These are phyloP conservation scores for Raffaelea deltoideospora DNA, from an alignment of 2,329 filamentous ascomycete genomes.

Conservation along the genomic window DNA sequence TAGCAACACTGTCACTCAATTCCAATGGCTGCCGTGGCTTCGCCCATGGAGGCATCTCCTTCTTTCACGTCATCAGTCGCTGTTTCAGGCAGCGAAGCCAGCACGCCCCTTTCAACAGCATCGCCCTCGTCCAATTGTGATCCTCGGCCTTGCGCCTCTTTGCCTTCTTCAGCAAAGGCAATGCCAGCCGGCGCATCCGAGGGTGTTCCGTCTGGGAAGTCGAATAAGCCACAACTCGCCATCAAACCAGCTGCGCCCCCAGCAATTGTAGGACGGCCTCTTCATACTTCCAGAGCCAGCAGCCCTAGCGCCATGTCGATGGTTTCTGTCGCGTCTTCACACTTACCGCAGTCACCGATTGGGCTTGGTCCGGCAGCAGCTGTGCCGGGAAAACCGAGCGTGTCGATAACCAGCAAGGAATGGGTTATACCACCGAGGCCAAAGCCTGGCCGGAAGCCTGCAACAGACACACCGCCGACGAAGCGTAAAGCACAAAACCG, in stretches of 20 bases:
- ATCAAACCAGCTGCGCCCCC: slow-evolving; percentile 8
- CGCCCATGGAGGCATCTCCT: slow-evolving; percentile 1
- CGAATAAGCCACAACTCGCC: slow-evolving; percentile 7
- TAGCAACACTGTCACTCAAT: no score
- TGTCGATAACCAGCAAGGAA: slow-evolving; percentile 62
- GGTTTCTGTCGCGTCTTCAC: slow-evolving; percentile 30
- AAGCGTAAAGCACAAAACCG: slow-evolving; percentile 93
- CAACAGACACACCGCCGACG: slow-evolving; percentile 80
- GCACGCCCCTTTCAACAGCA: slow-evolving; percentile 7
- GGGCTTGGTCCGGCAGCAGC: slow-evolving; percentile 8
- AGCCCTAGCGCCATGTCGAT: slow-evolving; percentile 24
- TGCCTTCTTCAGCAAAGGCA: no score
- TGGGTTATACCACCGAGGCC: slow-evolving; percentile 75
- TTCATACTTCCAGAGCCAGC: slow-evolving; percentile 10
- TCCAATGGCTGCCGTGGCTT: slow-evolving; percentile 3
- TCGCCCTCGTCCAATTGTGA: slow-evolving; percentile 5
- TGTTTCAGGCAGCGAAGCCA: slow-evolving; percentile 6
- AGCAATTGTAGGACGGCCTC: slow-evolving; percentile 11
- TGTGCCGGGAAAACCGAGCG: slow-evolving; percentile 20
- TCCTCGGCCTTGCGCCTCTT: no score
- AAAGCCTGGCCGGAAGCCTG: slow-evolving; percentile 85
- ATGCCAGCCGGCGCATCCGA: slow-evolving; percentile 6
- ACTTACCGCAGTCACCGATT: slow-evolving; percentile 21
- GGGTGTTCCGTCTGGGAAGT: slow-evolving; percentile 7
- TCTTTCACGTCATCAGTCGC: not conserved